Evolutionary conservation across 1,284 basidiomycete species (phyloP), one percentile per base, ranked within the genome.

Genomic region (Cutaneotrichosporon sp.): DNA sequence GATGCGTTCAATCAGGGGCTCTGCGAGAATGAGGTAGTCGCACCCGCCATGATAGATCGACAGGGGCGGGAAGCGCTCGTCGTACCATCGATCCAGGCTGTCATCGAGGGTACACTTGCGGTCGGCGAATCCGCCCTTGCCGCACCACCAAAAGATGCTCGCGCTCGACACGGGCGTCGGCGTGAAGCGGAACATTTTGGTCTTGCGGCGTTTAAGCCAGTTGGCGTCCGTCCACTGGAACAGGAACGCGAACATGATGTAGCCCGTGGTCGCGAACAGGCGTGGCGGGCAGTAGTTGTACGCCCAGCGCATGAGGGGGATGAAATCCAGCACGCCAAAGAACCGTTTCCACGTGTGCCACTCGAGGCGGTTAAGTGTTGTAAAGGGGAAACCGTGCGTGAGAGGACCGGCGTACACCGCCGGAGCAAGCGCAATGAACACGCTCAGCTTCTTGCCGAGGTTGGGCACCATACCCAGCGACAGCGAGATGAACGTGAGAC

Each of bases 101-200:
- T 78, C 76, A 63, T 83, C 81, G 45, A 84, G 70, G 1, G 79
- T 78, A 58, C 81, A 82, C 50, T 81, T 80, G 23, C 81, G 75
- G 40, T 79, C 76, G 0, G 81, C 79, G 55, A 83, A 83, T 0
- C 81, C 81, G 60, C 78, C 79, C 63, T 80, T 78, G 10, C 81
- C 82, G 44, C 81, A 82, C 81, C 81, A 81, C 80, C 80, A 81
- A 60, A 79, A 80, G 64, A 81, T 79, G 49, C 68, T 72, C 0
- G 77, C 77, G 4, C 78, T 80, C 47, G 70, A 72, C 15, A 83
- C 82, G 47, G 82, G 82, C 23, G 80, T 80, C 0, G 82, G 82
- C 0, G 81, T 83, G 70, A 84, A 84, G 14, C 82, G 69, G 72
- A 84, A 84, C 80, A 82, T 82, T 62, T 84, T 84, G 4, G 78